A percentile compares a stretch with the other conserved stretches of the same genome.
phyloP scores from a whole-genome alignment of 2,329 filamentous ascomycete species.

The Aspergillus calidoustus region DNA sequence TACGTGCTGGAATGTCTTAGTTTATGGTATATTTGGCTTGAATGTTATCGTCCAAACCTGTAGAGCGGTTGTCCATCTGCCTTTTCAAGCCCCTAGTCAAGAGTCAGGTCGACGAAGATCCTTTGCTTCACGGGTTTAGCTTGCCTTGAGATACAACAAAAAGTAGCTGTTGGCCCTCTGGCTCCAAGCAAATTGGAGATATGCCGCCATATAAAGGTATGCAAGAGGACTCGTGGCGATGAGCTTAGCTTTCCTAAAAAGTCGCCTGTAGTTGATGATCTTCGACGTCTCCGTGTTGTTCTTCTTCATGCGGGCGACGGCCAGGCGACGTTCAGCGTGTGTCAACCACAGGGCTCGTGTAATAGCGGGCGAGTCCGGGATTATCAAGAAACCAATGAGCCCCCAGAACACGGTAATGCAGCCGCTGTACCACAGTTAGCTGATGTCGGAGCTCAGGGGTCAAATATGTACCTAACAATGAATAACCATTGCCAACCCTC shows the following conservation, averaged over 20 bases:
- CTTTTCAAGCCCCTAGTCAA: conserved; percentile 8
- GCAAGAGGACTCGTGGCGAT: conserved; percentile 17
- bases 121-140: not conserved
- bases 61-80: conserved; percentile 11
- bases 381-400: conserved; percentile 22
- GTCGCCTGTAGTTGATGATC: conserved; percentile 18
- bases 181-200: conserved; percentile 24
- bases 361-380: conserved; percentile 25
- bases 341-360: conserved; percentile 26
- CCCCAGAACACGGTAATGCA: conserved; percentile 25
- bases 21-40: not conserved
- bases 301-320: conserved; percentile 22
- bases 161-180: conserved; percentile 27
- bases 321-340: conserved; percentile 17
- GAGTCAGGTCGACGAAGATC: not conserved
- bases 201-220: conserved; percentile 23
- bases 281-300: conserved; percentile 23
- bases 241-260: conserved; percentile 16
- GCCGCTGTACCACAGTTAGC: conserved; percentile 11
- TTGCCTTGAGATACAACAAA: conserved; percentile 23
- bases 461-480: conserved; percentile 7
- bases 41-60: not conserved
- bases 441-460: not conserved
- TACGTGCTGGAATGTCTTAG: conserved; percentile 20
- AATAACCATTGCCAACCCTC: conserved; percentile 12